A percentile compares a stretch with the other conserved stretches of the same genome.
phyloP scores from a whole-genome alignment of 192 early-diverging fungal species.

The Linderina pennispora region DNA sequence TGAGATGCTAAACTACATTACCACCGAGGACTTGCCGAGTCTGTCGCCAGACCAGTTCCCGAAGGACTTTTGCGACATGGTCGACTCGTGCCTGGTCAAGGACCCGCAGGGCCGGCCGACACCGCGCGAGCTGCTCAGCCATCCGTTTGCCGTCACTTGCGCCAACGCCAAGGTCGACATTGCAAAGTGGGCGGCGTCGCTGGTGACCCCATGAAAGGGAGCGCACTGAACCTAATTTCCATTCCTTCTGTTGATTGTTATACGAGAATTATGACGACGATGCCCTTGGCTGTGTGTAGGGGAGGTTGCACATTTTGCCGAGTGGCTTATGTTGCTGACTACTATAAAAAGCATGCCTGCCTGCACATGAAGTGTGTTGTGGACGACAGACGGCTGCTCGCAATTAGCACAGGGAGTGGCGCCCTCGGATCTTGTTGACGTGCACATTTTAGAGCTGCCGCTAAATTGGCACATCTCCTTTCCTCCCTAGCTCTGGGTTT shows the following conservation, averaged over 20 bases:
- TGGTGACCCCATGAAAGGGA: too few species aligned
- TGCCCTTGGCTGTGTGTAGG: too few species aligned
- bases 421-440: too few species aligned
- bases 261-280: neutral
- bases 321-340: neutral
- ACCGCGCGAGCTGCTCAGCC: conserved; percentile 60
- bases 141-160: conserved; percentile 49
- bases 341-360: neutral
- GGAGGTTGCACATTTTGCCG: neutral
- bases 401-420: too few species aligned
- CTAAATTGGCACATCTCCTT: too few species aligned
- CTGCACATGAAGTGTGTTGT: neutral
- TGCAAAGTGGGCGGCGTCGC: conserved; percentile 51
- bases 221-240: neutral
- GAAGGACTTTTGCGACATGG: conserved; percentile 68
- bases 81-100: conserved; percentile 48
- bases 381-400: too few species aligned
- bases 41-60: conserved; percentile 73
- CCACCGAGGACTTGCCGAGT: conserved; percentile 77
- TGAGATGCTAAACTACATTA: conserved; percentile 90
- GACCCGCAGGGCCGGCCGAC: conserved; percentile 53
- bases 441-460: too few species aligned
- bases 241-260: neutral
- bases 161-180: conserved; percentile 57
- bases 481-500: too few species aligned